These are phyloP conservation scores for Cutaneotrichosporon mucoides DNA, from an alignment of 1,284 basidiomycete species.

Conservation along the genomic window DNA sequence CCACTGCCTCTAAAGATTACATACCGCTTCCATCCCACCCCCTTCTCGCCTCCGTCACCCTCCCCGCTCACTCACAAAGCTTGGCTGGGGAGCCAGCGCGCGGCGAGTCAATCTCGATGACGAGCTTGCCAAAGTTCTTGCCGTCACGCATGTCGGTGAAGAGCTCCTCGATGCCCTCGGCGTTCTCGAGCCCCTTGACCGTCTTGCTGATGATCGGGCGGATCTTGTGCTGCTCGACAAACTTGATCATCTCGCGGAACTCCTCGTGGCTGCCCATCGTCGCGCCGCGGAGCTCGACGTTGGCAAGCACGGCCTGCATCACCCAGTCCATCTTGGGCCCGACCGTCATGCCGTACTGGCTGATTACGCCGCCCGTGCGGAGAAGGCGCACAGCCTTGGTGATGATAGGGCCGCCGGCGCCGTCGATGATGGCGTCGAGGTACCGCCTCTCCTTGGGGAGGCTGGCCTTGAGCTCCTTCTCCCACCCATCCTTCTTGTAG, in stretches of 20 bases:
- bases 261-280: slow-evolving; percentile 19
- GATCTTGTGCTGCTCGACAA: slow-evolving; percentile 16
- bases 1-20: too few species aligned
- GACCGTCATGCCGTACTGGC: slow-evolving; percentile 22
- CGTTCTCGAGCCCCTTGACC: slow-evolving; percentile 12
- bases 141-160: slow-evolving; percentile 15
- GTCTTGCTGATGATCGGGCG: slow-evolving; percentile 7
- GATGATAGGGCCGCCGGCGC: slow-evolving; percentile 18
- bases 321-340: slow-evolving; percentile 20
- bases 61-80: slow-evolving; percentile 1
- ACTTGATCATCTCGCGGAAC: slow-evolving; percentile 18
- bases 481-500: slow-evolving; percentile 17
- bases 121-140: slow-evolving; percentile 20
- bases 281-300: slow-evolving; percentile 15
- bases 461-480: slow-evolving; percentile 19
- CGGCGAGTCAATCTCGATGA: slow-evolving; percentile 14
- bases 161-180: slow-evolving; percentile 10
- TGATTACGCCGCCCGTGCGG: slow-evolving; percentile 17
- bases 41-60: too few species aligned
- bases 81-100: slow-evolving; percentile 6
- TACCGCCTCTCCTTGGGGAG: slow-evolving; percentile 18
- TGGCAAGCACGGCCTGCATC: slow-evolving; percentile 20
- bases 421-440: slow-evolving; percentile 19
- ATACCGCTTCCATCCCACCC: too few species aligned
- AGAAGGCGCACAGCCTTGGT: slow-evolving; percentile 11